Base-by-base conservation (phyloP, 805 yeast species). In the Kazachstania taianensis region DNA sequence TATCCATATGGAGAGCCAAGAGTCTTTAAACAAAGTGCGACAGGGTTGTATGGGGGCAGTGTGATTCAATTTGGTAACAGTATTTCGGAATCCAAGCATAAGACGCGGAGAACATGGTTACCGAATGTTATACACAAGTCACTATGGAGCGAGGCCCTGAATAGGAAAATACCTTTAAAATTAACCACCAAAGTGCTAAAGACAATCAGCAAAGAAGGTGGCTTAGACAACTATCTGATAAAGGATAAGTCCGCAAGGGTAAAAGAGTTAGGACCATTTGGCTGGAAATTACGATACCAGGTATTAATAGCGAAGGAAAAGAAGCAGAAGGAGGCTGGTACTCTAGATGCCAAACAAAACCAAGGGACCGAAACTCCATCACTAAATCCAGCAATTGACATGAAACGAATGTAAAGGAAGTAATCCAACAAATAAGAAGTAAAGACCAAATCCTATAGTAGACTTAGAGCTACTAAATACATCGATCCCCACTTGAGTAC, bases 131-230 rank as follows among this genome's bases (percentile, higher is more conserved):
- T 81, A 32, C 71, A 65, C 43, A 75, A 85, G 53, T 71, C 69
- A 22, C 63, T 92, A 31, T 89, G 94, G 92, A 83, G 95, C 44
- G 94, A 83, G 47, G 63, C 82, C 0, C 67, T 92, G 49, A 63
- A 75, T 40, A 67, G 66, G 45, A 59, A 65, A 27, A 57, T 86
- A 30, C 64, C 65, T 33, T 58, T 84, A 37, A 75, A 70, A 41
- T 75, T 86, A 24, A 78, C 86, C 6, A 73, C 96, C 5, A 73
- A 78, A 41, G 96, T 86, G 5, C 68, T 92, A 53, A 75, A 78
- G 50, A 86, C 96, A 0, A 79, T 92, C 40, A 80, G 83, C 40
- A 83, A 77, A 49, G 97, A 89, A 58, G 98, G 98, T 42, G 98
- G 99, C 5, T 67, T 92, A 38, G 99, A 92, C 55, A 78, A 78